Evolutionary conservation across 306 rosid species (phyloP).

Genomic region (Inga laurina): DNA sequence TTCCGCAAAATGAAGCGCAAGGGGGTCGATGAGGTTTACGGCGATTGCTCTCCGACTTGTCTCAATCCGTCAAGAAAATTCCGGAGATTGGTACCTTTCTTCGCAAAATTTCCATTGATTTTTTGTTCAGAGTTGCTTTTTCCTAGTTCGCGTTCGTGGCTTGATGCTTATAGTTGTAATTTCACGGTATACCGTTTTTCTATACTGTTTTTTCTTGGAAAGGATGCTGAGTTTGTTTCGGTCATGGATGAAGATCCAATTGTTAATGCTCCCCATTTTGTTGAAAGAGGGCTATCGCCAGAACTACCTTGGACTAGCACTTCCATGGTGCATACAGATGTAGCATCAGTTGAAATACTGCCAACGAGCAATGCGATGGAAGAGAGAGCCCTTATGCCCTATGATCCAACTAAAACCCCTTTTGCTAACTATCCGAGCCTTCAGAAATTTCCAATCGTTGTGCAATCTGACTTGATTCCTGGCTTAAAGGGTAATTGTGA

Average conservation of each 20-base stretch:
- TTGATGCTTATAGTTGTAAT: background rate
- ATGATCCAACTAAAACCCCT: constrained; percentile 22
- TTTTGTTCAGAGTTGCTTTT: background rate
- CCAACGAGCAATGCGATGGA: background rate
- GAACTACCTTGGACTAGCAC: background rate
- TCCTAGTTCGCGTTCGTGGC: background rate
- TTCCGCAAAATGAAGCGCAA: background rate
- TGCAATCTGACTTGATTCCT: constrained; percentile 46
- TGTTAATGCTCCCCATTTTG: background rate
- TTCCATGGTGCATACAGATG: background rate
- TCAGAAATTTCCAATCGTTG: constrained; percentile 37
- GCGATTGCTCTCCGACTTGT: background rate
- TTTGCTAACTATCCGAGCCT: constrained; percentile 33
- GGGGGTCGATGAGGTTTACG: background rate
- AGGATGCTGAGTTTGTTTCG: constrained; percentile 6
- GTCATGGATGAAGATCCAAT: constrained; percentile 4
- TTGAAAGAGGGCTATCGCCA: background rate
- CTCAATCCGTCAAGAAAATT: background rate
- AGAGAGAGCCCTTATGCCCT: constrained; percentile 49
- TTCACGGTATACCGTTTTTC: background rate
- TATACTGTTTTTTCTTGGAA: background rate
- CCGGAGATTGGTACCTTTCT: background rate
- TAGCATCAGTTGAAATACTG: background rate
- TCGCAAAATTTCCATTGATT: constrained; percentile 2
- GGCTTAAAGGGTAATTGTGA: constrained; percentile 42